Evolutionary conservation across 2,329 filamentous ascomycete genomes (phyloP), one percentile per base, ranked within the genome.

Genomic region (Colletotrichum sidae): DNA sequence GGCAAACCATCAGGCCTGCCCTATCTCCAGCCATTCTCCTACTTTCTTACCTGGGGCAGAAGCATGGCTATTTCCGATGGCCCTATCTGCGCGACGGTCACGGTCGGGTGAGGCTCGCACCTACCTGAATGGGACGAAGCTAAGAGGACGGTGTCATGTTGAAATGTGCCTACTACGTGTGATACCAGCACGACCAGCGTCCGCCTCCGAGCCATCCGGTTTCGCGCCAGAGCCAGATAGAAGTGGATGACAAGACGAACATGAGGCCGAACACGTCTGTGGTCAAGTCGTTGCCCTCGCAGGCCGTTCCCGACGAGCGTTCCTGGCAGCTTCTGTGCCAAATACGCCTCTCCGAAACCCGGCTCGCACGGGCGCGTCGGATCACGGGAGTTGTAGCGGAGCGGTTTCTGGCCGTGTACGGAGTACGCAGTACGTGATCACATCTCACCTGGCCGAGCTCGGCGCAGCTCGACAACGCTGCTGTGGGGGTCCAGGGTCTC

Each of bases 231-330:
- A 63, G 45, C 52, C 45, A 52, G 34, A 58, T 42, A 33, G 15
- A 52, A 25, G 37, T 13, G 47, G 8, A 65, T 61, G 62, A 67
- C 60, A 58, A 67, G 63, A 67, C 54, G 63, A 67, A 67, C 63
- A 58, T 64, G 63, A 67, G 53, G 59, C 52, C 54, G 57, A 53
- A 42, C 25, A 25, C 35, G 47, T 42, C 15, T 37, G 57, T 46
- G 53, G 47, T 41, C 34, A 49, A 37, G 54, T 38, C 34, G 52
- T 54, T 51, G 53, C 35, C 46, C 57, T 50, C 50, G 11, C 52
- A 52, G 47, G 39, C 45, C 33, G 50, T 63, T 25, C 42, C 7
- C 46, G 39, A 51, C 56, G 57, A 55, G 59, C 62, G 47, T 63
- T 56, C 59, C 52, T 57, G 62, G 62, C 63, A 58, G 33, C 17